Evolutionary conservation across 176 grass and related monocot species (phyloP), one percentile per base, ranked within the genome.

Genomic region (Calamus simplicifolius): DNA sequence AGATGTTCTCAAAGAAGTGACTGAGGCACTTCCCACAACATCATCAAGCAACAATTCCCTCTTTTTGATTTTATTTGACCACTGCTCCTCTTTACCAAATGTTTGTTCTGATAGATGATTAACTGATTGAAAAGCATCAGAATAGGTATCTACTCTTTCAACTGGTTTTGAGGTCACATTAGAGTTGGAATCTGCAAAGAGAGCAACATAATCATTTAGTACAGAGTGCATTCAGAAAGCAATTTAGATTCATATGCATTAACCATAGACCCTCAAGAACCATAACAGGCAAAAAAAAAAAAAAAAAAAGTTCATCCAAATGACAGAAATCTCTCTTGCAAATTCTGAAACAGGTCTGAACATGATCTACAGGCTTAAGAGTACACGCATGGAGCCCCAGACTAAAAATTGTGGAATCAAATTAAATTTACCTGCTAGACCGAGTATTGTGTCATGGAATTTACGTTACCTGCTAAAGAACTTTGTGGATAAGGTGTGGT

Each of bases 31-130:
- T 52, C 79, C 85, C 54, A 88, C 84, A 61, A 89, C 85, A 48
- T 89, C 81, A 54, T 95, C 90, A 3, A 95, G 82, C 64, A 89
- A 69, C 26, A 86, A 31, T 78, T 89, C 85, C 70, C 82, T 85
- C 77, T 89, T 83, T 75, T 95, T 95, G 19, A 89, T 73, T 56
- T 81, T 85, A 75, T 85, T 83, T 62, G 90, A 81, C 90, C 90
- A 85, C 26, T 79, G 81, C 58, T 95, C 85, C 54, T 95, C 90
- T 78, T 82, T 95, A 13, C 50, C 58, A 67, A 82, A 68, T 71
- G 81, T 59, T 58, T 74, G 50, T 35, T 89, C 85, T 3, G 67
- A 38, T 50, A 77, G 29, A 54, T 87, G 79, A 63, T 70, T 82
- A 74, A 66, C 73, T 27, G 51, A 66, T 27, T 58, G 69, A 4